Evolutionary conservation across 2,329 filamentous ascomycete species (phyloP).

Genomic region (Fusarium napiforme): DNA sequence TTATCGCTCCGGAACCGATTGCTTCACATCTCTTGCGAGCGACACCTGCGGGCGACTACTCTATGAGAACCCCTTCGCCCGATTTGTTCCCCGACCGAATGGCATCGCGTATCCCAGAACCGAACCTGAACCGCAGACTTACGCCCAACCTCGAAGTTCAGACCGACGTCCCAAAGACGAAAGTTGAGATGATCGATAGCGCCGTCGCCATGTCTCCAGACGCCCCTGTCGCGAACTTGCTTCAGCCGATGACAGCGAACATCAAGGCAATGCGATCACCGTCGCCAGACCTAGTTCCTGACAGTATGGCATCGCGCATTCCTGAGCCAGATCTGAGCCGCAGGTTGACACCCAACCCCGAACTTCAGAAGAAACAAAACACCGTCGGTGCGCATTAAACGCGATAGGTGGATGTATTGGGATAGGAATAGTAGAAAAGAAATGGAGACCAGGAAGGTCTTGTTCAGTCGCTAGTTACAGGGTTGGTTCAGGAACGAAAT

Average conservation of each 20-base stretch:
- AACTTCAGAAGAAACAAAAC: slow-evolving; percentile 52
- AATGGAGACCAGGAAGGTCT: slow-evolving; percentile 21
- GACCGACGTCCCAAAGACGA: slow-evolving; percentile 57
- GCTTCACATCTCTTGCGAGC: slow-evolving; percentile 65
- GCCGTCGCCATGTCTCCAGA: slow-evolving; percentile 64
- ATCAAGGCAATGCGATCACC: slow-evolving; percentile 66
- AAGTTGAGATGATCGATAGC: slow-evolving; percentile 58
- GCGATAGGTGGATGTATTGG: neutral
- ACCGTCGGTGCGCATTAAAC: slow-evolving; percentile 34
- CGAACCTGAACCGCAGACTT: slow-evolving; percentile 56
- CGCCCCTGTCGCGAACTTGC: slow-evolving; percentile 62
- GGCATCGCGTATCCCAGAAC: slow-evolving; percentile 66
- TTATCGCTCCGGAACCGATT: slow-evolving; percentile 65
- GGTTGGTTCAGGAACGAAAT: neutral
- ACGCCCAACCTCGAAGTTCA: slow-evolving; percentile 64
- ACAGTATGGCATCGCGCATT: slow-evolving; percentile 70
- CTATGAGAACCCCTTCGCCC: slow-evolving; percentile 65
- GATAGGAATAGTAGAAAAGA: neutral
- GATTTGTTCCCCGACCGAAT: slow-evolving; percentile 72
- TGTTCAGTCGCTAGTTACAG: slow-evolving; percentile 33
- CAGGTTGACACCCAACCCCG: slow-evolving; percentile 61
- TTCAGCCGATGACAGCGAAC: slow-evolving; percentile 63
- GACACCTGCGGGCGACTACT: slow-evolving; percentile 66
- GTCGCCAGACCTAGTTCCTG: slow-evolving; percentile 70
- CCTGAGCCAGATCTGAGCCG: slow-evolving; percentile 58